These are phyloP conservation scores for Aspergillus pseudotamarii DNA, from an alignment of 2,329 filamentous ascomycete species.

Conservation along the genomic window DNA sequence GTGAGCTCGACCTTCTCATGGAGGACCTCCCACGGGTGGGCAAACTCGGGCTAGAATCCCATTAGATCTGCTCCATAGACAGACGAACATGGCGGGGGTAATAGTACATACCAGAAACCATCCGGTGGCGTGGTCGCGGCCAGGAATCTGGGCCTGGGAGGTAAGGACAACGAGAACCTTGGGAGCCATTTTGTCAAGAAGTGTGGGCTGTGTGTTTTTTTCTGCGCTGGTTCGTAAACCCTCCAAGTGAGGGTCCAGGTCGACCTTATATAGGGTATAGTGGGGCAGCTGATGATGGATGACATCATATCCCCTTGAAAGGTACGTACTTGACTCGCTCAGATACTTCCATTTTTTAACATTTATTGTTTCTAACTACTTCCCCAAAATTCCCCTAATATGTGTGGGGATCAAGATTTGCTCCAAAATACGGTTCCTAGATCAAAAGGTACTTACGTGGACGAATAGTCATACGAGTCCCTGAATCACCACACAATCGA, in stretches of 20 bases:
- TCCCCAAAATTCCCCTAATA: not conserved
- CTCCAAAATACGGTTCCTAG: not conserved
- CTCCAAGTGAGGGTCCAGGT: not conserved
- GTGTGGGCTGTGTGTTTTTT: not conserved
- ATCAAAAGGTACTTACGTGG: not conserved
- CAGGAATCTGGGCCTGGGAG: slow-evolving; percentile 56
- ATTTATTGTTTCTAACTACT: not conserved
- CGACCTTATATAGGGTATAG: slow-evolving; percentile 4
- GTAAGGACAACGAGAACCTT: slow-evolving; percentile 74
- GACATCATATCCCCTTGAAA: not conserved
- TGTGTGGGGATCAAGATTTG: not conserved
- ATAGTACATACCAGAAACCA: slow-evolving; percentile 64
- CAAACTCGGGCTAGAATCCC: slow-evolving; percentile 55
- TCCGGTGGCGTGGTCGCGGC: slow-evolving; percentile 59
- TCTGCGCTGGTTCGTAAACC: not conserved
- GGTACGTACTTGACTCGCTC: not conserved
- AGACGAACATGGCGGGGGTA: not conserved
- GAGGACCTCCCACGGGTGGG: slow-evolving; percentile 66
- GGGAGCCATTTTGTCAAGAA: slow-evolving; percentile 36
- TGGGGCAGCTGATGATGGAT: not conserved
- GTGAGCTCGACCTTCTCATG: slow-evolving; percentile 56
- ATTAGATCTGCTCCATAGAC: not conserved
- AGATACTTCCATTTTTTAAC: not conserved
- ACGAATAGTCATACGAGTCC: not conserved
- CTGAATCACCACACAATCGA: not conserved